Evolutionary conservation across 2,329 filamentous ascomycete genomes (phyloP).

Genomic region (Apiospora sp.): DNA sequence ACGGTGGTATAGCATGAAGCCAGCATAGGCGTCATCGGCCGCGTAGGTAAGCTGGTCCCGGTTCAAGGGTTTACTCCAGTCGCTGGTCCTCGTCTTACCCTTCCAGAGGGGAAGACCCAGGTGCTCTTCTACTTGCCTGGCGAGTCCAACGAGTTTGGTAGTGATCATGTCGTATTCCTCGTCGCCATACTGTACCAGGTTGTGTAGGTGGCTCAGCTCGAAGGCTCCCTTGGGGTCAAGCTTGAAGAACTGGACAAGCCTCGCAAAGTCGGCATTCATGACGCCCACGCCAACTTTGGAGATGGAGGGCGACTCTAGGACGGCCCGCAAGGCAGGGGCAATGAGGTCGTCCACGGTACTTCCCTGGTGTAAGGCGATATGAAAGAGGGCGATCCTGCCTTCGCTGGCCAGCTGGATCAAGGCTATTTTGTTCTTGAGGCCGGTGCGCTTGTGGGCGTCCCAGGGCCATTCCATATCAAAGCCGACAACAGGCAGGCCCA

Average conservation of each 20-base stretch:
- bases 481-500: constrained; percentile 36
- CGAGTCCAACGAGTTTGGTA: constrained; percentile 30
- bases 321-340: constrained; percentile 35
- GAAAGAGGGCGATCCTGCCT: constrained; percentile 36
- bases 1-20: constrained; percentile 40
- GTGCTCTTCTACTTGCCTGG: constrained; percentile 33
- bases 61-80: constrained; percentile 34
- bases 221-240: constrained; percentile 35
- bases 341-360: constrained; percentile 36
- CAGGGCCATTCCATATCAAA: constrained; percentile 42
- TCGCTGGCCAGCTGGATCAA: constrained; percentile 40
- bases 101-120: constrained; percentile 37
- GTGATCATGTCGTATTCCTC: constrained; percentile 28
- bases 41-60: constrained; percentile 34
- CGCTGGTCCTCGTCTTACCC: constrained; percentile 32
- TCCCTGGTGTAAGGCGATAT: constrained; percentile 37
- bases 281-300: constrained; percentile 37
- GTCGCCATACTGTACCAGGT: constrained; percentile 29
- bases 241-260: constrained; percentile 31
- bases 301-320: constrained; percentile 36
- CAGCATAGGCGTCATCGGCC: constrained; percentile 37
- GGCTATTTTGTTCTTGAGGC: constrained; percentile 34
- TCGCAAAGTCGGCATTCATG: constrained; percentile 34
- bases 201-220: constrained; percentile 38
- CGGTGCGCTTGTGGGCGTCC: constrained; percentile 26